Evolutionary conservation across 495 filamentous ascomycete species (phyloP).

Genomic region (Lophiostoma macrostomum): DNA sequence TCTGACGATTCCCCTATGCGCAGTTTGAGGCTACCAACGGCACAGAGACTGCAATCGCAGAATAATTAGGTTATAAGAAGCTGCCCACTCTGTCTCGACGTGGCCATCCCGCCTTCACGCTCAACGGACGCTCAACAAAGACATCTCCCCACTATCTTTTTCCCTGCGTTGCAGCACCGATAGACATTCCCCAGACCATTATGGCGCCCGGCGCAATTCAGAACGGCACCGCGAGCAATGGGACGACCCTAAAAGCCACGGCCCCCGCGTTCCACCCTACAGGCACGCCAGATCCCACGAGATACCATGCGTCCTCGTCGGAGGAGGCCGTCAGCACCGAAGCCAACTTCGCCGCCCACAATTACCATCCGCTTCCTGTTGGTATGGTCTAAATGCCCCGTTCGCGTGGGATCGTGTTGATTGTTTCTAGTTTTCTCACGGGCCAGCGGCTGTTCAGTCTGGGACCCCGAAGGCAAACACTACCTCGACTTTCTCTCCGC

Average conservation of each 20-base stretch:
- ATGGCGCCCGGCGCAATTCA: conserved; percentile 32
- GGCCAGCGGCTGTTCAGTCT: conserved; percentile 80
- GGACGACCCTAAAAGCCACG: conserved; percentile 29
- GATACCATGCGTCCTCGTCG: conserved; percentile 79
- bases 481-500: conserved; percentile 98
- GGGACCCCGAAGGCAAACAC: conserved; percentile 95
- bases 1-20: conserved; percentile 17
- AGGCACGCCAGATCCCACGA: conserved; percentile 46
- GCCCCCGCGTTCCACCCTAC: conserved; percentile 49
- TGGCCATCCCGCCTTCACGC: neutral
- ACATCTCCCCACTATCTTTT: conserved; percentile 3
- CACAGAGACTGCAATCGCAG: neutral
- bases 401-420: conserved; percentile 33
- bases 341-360: conserved; percentile 86
- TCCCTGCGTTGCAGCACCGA: conserved; percentile 6
- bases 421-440: conserved; percentile 46
- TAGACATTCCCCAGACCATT: conserved; percentile 3
- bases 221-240: conserved; percentile 15
- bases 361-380: conserved; percentile 95
- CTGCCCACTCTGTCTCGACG: neutral
- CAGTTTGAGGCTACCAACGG: conserved; percentile 25
- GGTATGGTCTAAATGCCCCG: conserved; percentile 7
- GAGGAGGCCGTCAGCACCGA: conserved; percentile 74
- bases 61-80: conserved; percentile 2
- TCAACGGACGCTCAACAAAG: conserved; percentile 10